These are phyloP conservation scores for Sporopachydermia quercuum DNA, from an alignment of 805 yeast species.

Conservation along the genomic window DNA sequence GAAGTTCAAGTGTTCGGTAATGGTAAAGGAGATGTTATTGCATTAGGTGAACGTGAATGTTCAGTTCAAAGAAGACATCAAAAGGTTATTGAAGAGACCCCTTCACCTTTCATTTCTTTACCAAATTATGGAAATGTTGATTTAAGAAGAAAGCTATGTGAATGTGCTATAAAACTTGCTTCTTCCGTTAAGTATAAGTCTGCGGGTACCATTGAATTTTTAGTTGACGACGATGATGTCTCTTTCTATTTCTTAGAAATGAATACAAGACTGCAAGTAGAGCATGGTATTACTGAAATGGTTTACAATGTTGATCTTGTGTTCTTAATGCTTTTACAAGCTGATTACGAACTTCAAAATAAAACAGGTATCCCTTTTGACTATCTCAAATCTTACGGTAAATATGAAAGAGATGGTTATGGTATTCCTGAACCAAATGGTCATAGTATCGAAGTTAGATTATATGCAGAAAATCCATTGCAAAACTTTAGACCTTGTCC, in stretches of 20 bases:
- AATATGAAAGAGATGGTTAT: slow-evolving; percentile 3
- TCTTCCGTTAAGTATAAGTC: slow-evolving; percentile 12
- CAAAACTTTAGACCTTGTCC: slow-evolving; percentile 17
- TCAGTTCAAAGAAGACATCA: slow-evolving; percentile 20
- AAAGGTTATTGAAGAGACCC: slow-evolving; percentile 18
- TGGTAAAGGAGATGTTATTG: slow-evolving; percentile 15
- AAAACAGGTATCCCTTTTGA: slow-evolving; percentile 11
- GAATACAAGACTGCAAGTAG: slow-evolving; percentile 19
- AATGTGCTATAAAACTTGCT: slow-evolving; percentile 13
- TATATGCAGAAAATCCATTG: slow-evolving; percentile 17
- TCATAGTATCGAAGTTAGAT: slow-evolving; percentile 17
- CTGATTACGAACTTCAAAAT: slow-evolving; percentile 14
- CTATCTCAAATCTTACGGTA: slow-evolving; percentile 6
- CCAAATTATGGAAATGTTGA: slow-evolving; percentile 32
- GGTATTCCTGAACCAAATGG: slow-evolving; percentile 14
- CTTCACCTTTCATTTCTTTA: slow-evolving; percentile 31
- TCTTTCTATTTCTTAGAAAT: slow-evolving; percentile 16
- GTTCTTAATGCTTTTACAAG: slow-evolving; percentile 15
- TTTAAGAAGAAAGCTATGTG: slow-evolving; percentile 11
- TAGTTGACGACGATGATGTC: slow-evolving; percentile 16
- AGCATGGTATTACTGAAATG: slow-evolving; percentile 18
- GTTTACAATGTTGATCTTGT: slow-evolving; percentile 15
- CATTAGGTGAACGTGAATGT: slow-evolving; percentile 18
- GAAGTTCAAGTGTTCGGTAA: slow-evolving; percentile 18
- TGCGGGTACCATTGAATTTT: slow-evolving; percentile 19